Base-by-base conservation (phyloP, 1,284 basidiomycete species). In the Phellinidium pouzarii region DNA sequence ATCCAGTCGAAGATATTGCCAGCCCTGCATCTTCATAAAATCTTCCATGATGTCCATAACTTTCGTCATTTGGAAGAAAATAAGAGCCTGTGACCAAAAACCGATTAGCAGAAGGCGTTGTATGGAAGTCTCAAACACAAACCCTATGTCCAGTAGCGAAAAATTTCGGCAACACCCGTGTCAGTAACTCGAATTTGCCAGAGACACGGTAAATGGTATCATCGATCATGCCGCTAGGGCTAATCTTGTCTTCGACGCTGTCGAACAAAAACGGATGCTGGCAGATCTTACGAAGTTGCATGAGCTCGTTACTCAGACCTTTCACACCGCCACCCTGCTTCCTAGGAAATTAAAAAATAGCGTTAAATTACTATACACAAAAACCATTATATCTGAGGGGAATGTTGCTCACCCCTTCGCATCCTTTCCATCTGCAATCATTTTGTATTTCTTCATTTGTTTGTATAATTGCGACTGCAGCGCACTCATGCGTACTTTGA, bases 31-130 rank as follows among this genome's bases (percentile, higher is more conserved):
- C 65, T 91, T 90, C 66, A 98, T 74, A 67, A 97, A 99, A 67
- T 99, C 96, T 66, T 96, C 94, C 82, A 99, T 95, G 67, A 99
- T 97, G 61, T 97, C 94, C 95, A 99, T 98, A 66, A 98, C 94
- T 63, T 94, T 84, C 6, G 95, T 98, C 95, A 98, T 98, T 71
- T 99, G 95, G 86, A 98, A 98, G 82, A 98, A 98, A 66, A 99
- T 97, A 57, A 99, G 82, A 26, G 97, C 94, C 85, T 89, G 55
- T 1, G 49, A 19, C 14, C 14, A 4, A 50, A 50, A 3, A 37
- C 6, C 26, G 34, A 27, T 60, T 41, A 53, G 38, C 38, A 52
- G 48, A 43, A 38, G 42, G 50, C 26, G 22, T 23, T 46, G 20
- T 37, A 27, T 14, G 37, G 27, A 41, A 4, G 42, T 34, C 29